These are phyloP conservation scores for Aquanectria penicillioides DNA, from an alignment of 2,329 filamentous ascomycete species.

Conservation along the genomic window DNA sequence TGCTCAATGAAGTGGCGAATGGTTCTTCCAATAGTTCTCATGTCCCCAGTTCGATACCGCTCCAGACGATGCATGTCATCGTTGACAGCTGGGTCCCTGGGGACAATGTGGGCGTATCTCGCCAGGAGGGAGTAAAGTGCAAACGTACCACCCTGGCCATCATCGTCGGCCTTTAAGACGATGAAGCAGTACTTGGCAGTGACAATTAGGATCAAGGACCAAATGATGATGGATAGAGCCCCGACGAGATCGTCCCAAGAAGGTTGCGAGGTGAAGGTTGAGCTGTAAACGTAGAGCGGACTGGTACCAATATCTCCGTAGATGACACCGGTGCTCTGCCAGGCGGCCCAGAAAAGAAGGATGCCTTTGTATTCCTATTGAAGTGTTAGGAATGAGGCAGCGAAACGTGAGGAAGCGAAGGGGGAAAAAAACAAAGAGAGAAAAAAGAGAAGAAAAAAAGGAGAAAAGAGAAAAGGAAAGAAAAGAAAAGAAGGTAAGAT, in stretches of 20 bases:
- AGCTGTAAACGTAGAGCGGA: slow-evolving; percentile 74
- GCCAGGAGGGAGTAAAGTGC: slow-evolving; percentile 72
- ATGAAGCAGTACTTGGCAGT: slow-evolving; percentile 74
- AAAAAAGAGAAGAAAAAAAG: too few relatives aligned
- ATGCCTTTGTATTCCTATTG: slow-evolving; percentile 26
- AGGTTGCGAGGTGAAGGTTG: slow-evolving; percentile 66
- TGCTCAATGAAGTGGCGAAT: slow-evolving; percentile 67
- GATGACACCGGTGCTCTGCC: slow-evolving; percentile 71
- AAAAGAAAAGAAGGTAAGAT: background rate
- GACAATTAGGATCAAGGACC: slow-evolving; percentile 73
- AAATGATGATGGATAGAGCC: slow-evolving; percentile 73
- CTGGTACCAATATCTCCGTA: slow-evolving; percentile 74
- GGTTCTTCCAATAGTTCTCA: slow-evolving; percentile 58
- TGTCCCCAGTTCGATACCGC: slow-evolving; percentile 63
- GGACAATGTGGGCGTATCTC: slow-evolving; percentile 65
- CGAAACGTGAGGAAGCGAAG: too few relatives aligned
- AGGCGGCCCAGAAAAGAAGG: slow-evolving; percentile 58
- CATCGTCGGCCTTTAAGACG: slow-evolving; percentile 71
- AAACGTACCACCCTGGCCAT: slow-evolving; percentile 76
- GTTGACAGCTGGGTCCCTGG: slow-evolving; percentile 60
- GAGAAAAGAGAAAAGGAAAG: too few relatives aligned
- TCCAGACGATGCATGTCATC: slow-evolving; percentile 64
- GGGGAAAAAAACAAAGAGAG: too few relatives aligned
- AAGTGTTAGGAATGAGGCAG: too few relatives aligned
- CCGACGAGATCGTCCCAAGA: slow-evolving; percentile 67